Evolutionary conservation across 2,329 filamentous ascomycete genomes (phyloP), one percentile per base, ranked within the genome.

Genomic region (Nigrograna mackinnonii): DNA sequence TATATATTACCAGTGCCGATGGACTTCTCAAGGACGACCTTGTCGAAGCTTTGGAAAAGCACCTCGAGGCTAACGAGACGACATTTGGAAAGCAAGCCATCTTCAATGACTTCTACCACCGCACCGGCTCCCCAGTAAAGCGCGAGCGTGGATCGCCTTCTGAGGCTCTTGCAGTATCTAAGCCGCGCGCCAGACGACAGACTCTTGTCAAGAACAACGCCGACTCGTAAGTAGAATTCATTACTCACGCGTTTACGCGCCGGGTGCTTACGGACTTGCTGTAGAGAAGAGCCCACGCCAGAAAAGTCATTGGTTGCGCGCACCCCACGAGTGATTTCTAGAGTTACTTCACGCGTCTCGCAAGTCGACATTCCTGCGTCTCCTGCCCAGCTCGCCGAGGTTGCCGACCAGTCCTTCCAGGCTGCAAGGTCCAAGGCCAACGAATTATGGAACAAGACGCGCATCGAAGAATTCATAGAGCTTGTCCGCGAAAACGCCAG

Each of bases 91-190:
- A 75, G 44, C 82, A 91, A 52, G 71, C 84, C 41, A 76, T 75
- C 41, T 81, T 96, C 64, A 73, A 79, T 47, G 83, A 86, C 46
- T 96, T 90, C 78, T 96, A 89, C 75, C 84, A 85, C 66, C 85
- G 86, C 66, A 56, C 47, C 45, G 79, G 79, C 33, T 79, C 79
- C 35, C 78, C 78, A 5, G 62, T 73, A 28, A 80, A 80, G 65
- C 71, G 70, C 55, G 73, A 76, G 44, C 55, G 60, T 41, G 47
- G 49, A 5, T 64, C 62, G 24, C 56, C 61, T 7, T 40, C 47
- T 4, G 71, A 74, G 22, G 57, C 69, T 19, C 52, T 71, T 7
- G 47, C 58, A 12, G 60, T 52, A 14, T 47, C 48, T 14, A 64
- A 62, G 46, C 37, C 57, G 46, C 51, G 62, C 47, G n/a, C n/a